Percentiles rank a stretch among this genome's conserved stretches.
Conservation (phyloP, 2,329 filamentous ascomycete genomes). For the Pezicula radicicola region DNA sequence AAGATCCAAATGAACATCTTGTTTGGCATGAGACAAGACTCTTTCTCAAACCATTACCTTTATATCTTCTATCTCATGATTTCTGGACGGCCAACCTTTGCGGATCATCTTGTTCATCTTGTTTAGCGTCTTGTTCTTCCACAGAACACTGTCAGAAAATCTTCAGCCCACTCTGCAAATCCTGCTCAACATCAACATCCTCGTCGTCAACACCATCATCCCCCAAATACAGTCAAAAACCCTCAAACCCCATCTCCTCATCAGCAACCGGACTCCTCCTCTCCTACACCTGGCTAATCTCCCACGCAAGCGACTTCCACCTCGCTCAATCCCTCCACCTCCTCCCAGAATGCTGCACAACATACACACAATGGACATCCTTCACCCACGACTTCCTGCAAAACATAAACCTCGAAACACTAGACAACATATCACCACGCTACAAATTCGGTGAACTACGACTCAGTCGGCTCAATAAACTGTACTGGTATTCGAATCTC, state of each 20-base stretch:
- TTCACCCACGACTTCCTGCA: constrained; percentile 17
- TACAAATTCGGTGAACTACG: constrained; percentile 33
- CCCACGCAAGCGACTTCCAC: constrained; percentile 30
- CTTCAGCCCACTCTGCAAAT: too few relatives aligned
- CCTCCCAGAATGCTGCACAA: constrained; percentile 17
- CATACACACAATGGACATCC: constrained; percentile 19
- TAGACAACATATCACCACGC: constrained; percentile 20
- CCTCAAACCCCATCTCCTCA: too few relatives aligned
- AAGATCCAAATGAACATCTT: constrained; percentile 32
- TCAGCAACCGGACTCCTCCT: constrained; percentile 29
- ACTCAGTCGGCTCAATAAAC: constrained; percentile 26
- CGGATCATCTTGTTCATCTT: background rate
- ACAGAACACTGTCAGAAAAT: too few relatives aligned
- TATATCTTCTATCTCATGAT: constrained; percentile 23
- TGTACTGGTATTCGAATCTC: constrained; percentile 9
- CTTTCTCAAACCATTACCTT: constrained; percentile 30
- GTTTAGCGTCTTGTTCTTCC: too few relatives aligned
- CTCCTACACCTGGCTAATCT: constrained; percentile 30
- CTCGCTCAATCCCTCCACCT: constrained; percentile 29
- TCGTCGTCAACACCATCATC: too few relatives aligned
- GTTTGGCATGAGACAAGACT: constrained; percentile 26
- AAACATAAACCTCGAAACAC: constrained; percentile 10
- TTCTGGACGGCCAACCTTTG: constrained; percentile 17
- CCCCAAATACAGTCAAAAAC: too few relatives aligned
- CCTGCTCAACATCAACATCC: too few relatives aligned